Percentiles rank a stretch among this genome's conserved stretches.
Conservation (phyloP, 306 rosid genomes). For the Prunus davidiana region DNA sequence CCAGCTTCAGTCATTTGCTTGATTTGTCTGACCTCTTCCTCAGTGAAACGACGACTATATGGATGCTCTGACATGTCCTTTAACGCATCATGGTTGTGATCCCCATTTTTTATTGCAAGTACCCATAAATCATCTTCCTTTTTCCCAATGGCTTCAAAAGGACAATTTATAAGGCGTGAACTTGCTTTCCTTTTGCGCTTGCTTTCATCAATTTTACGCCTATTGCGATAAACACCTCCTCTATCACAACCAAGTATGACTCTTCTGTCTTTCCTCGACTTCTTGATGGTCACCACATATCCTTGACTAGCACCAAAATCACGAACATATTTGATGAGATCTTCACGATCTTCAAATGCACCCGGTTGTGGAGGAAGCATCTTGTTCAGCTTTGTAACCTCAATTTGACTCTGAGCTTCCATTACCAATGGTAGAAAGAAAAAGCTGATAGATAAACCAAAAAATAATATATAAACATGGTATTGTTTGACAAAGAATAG, state of each 20-base stretch:
- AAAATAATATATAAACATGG: not conserved
- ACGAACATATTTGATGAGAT: slow-evolving; percentile 63
- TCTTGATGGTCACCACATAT: slow-evolving; percentile 78
- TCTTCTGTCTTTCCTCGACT: slow-evolving; percentile 77
- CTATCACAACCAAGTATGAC: slow-evolving; percentile 85
- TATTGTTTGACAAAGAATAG: not conserved
- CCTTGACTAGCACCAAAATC: slow-evolving; percentile 77
- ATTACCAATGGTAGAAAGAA: slow-evolving; percentile 20
- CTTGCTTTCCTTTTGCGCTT: slow-evolving; percentile 68
- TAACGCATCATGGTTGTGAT: slow-evolving; percentile 73
- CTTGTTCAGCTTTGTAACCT: slow-evolving; percentile 23
- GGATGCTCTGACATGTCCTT: slow-evolving; percentile 83
- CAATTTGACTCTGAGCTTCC: slow-evolving; percentile 42
- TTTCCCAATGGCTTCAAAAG: slow-evolving; percentile 76
- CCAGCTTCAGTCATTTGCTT: slow-evolving; percentile 75
- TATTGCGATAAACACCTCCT: slow-evolving; percentile 74
- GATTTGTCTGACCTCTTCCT: slow-evolving; percentile 67
- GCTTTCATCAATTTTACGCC: slow-evolving; percentile 74
- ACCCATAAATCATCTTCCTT: slow-evolving; percentile 65
- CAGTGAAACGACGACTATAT: slow-evolving; percentile 67
- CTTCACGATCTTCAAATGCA: slow-evolving; percentile 67
- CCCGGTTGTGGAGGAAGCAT: slow-evolving; percentile 62
- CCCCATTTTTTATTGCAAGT: slow-evolving; percentile 60
- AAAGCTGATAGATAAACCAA: slow-evolving; percentile 24
- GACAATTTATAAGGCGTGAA: slow-evolving; percentile 77